Percentiles rank a stretch among this genome's conserved stretches.
Conservation (phyloP, 2,329 filamentous ascomycete species). For the Colletotrichum chrysophilum region DNA sequence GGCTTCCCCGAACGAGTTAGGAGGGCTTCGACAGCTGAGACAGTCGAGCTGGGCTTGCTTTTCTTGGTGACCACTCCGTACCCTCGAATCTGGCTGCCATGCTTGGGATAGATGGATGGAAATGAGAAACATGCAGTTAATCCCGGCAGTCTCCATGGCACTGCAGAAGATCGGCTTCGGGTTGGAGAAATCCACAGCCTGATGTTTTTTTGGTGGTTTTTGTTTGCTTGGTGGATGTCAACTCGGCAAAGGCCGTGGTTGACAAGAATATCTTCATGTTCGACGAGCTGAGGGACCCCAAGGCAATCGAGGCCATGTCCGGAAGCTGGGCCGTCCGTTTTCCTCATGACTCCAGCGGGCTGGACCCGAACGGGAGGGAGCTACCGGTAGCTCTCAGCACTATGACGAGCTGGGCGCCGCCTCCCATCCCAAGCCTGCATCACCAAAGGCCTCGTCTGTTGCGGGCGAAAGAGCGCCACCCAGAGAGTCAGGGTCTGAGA, state of each 20-base stretch:
- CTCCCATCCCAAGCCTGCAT: background rate
- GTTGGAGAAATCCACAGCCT: background rate
- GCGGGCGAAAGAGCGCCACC: background rate
- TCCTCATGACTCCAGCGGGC: background rate
- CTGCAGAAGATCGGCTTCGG: background rate
- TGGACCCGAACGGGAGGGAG: background rate
- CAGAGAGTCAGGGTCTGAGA: background rate
- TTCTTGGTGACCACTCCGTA: background rate
- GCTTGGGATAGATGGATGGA: background rate
- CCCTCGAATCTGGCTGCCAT: background rate
- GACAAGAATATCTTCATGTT: background rate
- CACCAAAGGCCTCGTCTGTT: background rate
- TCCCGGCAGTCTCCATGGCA: background rate
- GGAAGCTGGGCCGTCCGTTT: background rate
- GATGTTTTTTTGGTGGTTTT: background rate
- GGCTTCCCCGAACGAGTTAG: background rate
- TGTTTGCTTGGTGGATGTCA: background rate
- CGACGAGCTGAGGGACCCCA: background rate
- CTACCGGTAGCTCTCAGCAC: background rate
- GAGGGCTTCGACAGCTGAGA: background rate
- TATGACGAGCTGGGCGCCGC: conserved; percentile 5
- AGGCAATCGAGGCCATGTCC: background rate
- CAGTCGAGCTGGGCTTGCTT: conserved; percentile 8
- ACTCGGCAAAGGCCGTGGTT: background rate
- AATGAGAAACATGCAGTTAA: background rate